Evolutionary conservation across 495 filamentous ascomycete species (phyloP), one percentile per base, ranked within the genome.

Genomic region (Neurospora sp.): DNA sequence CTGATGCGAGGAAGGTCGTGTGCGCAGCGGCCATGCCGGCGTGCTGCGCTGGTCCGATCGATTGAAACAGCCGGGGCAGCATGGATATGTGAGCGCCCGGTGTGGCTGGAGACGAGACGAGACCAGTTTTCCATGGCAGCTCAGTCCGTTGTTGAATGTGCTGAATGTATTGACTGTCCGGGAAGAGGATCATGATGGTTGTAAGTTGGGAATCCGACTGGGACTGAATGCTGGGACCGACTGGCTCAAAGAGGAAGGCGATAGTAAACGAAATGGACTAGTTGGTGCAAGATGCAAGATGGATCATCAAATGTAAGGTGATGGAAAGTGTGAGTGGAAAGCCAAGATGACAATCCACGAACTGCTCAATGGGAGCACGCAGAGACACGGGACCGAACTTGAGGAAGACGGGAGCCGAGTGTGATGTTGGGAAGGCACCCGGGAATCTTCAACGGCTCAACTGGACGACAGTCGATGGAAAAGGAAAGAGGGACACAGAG

Each of bases 41-140:
- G 48, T 59, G 48, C 48, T 59, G 48, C 23, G 48, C 48, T 59
- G 48, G 11, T 59, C 48, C 48, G 48, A 16, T 71, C 73, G 73
- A 70, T 72, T 69, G 73, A 72, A 70, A 73, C 69, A 72, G 12
- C 71, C 59, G 69, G 69, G 72, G 31, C 27, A n/a, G 23, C 39
- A 27, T 11, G 39, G 44, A 54, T 48, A 73, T 71, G 74, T 70
- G 39, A 37, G 31, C 39, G 71, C 69, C 74, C 74, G 72, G 48
- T n/a, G 69, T 70, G 72, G 41, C 71, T 46, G 23, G 12, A 54
- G 38, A 59, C n/a, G 48, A 59, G 20, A 23, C 23, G 9, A 14
- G 20, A 2, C 20, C 1, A 23, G 20, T 27, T 23, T 6, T n/a
- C 44, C n/a, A n/a, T 46, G 6, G 18, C 42, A n/a, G 42, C 42